These are phyloP conservation scores for Emergomyces orientalis DNA, from an alignment of 2,329 filamentous ascomycete species.

Conservation along the genomic window DNA sequence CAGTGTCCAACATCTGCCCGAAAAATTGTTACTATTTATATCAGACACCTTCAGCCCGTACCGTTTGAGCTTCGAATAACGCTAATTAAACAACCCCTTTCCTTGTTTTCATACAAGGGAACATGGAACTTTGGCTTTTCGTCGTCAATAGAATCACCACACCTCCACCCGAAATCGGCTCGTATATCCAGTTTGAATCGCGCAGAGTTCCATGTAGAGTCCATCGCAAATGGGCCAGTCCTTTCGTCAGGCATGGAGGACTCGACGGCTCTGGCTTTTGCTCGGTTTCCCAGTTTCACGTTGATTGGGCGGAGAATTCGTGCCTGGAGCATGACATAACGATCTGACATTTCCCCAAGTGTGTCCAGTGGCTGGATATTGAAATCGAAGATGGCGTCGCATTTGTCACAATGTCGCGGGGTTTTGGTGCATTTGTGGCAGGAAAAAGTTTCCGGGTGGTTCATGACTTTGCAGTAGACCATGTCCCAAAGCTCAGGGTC, in stretches of 20 bases:
- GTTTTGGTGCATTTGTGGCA: not conserved
- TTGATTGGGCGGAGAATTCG: not conserved
- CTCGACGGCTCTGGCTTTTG: not conserved
- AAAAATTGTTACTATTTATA: not conserved
- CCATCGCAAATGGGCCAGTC: not conserved
- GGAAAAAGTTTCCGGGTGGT: not conserved
- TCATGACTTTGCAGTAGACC: constrained; percentile 1
- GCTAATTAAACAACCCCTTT: not conserved
- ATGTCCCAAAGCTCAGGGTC: not conserved
- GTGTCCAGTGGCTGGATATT: not conserved
- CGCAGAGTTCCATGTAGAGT: not conserved
- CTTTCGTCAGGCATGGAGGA: not conserved
- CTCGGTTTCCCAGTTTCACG: not conserved
- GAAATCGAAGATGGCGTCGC: not conserved
- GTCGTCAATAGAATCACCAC: not conserved
- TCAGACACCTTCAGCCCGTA: not conserved
- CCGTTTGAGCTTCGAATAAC: not conserved
- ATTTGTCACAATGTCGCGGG: not conserved
- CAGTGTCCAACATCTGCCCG: not conserved
- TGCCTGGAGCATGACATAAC: not conserved
- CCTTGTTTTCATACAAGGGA: not conserved
- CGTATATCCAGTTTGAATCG: not conserved
- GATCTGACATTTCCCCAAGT: not conserved
- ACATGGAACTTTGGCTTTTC: not conserved
- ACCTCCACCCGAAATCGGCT: not conserved